Evolutionary conservation across 805 yeast species (phyloP).

Genomic region (Wickerhamomyces canadensis): DNA sequence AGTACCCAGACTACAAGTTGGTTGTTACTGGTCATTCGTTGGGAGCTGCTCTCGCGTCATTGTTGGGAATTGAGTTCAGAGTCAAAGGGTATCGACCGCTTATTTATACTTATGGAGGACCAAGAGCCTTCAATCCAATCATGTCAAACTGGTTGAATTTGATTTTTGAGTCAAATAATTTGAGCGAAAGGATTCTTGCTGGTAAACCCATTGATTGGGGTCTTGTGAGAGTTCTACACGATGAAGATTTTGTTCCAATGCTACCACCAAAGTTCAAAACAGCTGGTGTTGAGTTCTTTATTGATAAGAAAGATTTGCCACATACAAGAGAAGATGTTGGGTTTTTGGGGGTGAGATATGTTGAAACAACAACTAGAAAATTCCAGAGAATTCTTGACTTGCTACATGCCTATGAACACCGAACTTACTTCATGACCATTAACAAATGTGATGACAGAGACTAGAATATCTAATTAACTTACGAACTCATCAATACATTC

Average conservation of each 20-base stretch:
- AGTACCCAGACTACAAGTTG: constrained; percentile 44
- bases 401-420: constrained; percentile 32
- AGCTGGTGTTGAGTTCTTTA: constrained; percentile 29
- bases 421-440: constrained; percentile 31
- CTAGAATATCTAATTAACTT: no score
- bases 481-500: no score
- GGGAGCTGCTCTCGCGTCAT: constrained; percentile 65
- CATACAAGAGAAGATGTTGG: constrained; percentile 21
- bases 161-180: constrained; percentile 35
- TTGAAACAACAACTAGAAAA: background rate
- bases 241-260: constrained; percentile 51
- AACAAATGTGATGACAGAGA: constrained; percentile 25
- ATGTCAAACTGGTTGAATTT: constrained; percentile 50
- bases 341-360: constrained; percentile 8
- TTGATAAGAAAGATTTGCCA: constrained; percentile 33
- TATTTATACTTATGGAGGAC: constrained; percentile 58
- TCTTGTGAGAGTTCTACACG: constrained; percentile 50
- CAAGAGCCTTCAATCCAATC: constrained; percentile 53
- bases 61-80: constrained; percentile 59
- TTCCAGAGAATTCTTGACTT: constrained; percentile 9
- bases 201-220: constrained; percentile 27
- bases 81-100: constrained; percentile 48
- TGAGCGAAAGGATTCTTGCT: constrained; percentile 18
- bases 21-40: constrained; percentile 69
- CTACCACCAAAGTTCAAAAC: constrained; percentile 44